Evolutionary conservation across 768 basidiomycete genomes (phyloP).

Genomic region (Mycena crocata): DNA sequence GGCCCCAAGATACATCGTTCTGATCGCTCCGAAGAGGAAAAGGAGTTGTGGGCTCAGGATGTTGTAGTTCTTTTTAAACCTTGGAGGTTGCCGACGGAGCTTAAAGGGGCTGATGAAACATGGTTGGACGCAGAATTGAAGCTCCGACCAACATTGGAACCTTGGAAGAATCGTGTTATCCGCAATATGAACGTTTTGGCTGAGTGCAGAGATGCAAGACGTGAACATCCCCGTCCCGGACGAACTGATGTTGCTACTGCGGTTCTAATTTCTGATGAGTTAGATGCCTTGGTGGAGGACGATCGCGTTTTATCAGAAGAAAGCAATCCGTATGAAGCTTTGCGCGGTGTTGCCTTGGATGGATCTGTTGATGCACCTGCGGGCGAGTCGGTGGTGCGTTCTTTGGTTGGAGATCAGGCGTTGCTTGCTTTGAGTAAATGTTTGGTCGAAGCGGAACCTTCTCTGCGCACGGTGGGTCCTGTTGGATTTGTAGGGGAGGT

Average conservation of each 20-base stretch:
- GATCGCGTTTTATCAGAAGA: not conserved
- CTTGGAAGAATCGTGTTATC: constrained; percentile 9
- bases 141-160: not conserved
- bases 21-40: not conserved
- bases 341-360: not conserved
- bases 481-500: not conserved
- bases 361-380: not conserved
- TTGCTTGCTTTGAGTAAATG: not conserved
- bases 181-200: constrained; percentile 17
- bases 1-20: not conserved
- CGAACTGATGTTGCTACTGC: not conserved
- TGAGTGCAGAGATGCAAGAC: constrained; percentile 27
- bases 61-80: not conserved
- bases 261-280: not conserved
- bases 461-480: too few relatives aligned
- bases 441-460: not conserved
- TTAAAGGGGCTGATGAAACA: not conserved
- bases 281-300: not conserved
- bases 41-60: not conserved
- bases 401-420: not conserved
- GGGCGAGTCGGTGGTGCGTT: not conserved
- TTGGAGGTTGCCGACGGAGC: not conserved
- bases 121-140: not conserved
- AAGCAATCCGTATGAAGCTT: not conserved
- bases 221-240: not conserved